These are phyloP conservation scores for Peribolospora baueri DNA, from an alignment of 768 basidiomycete genomes.

Conservation along the genomic window DNA sequence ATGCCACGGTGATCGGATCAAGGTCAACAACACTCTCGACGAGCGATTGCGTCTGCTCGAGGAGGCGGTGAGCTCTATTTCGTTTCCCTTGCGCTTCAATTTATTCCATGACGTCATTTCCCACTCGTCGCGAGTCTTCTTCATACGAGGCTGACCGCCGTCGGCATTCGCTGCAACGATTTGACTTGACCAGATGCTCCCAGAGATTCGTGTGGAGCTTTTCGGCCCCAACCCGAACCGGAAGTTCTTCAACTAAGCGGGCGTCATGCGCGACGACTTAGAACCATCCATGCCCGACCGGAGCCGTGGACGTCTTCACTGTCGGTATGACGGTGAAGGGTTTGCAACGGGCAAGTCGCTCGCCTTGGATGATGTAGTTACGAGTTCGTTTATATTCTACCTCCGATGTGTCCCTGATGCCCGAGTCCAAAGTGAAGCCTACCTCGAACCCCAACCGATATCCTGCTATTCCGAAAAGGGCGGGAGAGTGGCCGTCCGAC, in stretches of 20 bases:
- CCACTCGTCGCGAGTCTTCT: neutral
- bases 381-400: too few relatives aligned
- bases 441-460: too few relatives aligned
- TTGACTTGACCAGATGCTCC: conserved; percentile 47
- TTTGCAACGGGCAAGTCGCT: too few relatives aligned
- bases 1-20: conserved; percentile 51
- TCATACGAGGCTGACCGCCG: neutral
- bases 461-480: too few relatives aligned
- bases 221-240: conserved; percentile 80
- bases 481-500: too few relatives aligned
- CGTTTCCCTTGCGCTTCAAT: neutral
- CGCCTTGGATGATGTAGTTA: too few relatives aligned
- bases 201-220: conserved; percentile 68
- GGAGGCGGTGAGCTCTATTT: conserved; percentile 23
- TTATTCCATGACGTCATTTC: neutral
- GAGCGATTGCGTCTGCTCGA: conserved; percentile 71
- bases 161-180: neutral
- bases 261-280: too few relatives aligned
- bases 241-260: conserved; percentile 41
- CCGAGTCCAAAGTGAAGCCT: too few relatives aligned
- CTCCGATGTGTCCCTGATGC: too few relatives aligned
- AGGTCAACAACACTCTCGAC: conserved; percentile 80
- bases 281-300: too few relatives aligned
- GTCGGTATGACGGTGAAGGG: too few relatives aligned
- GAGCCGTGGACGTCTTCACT: too few relatives aligned